Base-by-base conservation (phyloP, 441 rosid genomes). In the Theobroma grandiflorum region DNA sequence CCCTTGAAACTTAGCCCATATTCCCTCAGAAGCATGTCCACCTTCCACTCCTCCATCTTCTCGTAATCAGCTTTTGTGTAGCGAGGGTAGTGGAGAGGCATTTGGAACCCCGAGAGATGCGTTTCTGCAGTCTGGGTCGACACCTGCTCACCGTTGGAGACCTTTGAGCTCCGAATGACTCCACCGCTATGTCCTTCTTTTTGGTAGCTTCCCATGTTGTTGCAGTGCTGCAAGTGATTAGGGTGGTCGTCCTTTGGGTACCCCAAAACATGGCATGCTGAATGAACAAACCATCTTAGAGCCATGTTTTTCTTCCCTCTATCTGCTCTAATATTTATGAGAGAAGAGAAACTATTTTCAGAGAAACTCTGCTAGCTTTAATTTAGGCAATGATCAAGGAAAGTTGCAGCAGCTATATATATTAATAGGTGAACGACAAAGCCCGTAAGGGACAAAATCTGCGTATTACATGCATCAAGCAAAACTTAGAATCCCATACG, bases 31-130 rank as follows among this genome's bases (percentile, higher is more conserved):
- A 92, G 90, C 88, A 86, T 22, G 81, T 93, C 92, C 33, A 94
- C 45, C 67, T 81, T 92, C 96, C 94, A 91, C 37, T 89, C 94
- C 86, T 94, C 98, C 95, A 94, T 94, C 85, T 82, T 82, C 91
- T 88, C 88, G 47, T 91, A 92, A 9, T 92, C 94, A 0, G 65
- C 85, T 72, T 87, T 92, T 2, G 75, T 80, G 87, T 90, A 91
- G 22, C 85, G 80, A 37, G 98, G 98, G 81, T 89, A 92, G 70
- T 91, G 95, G 22, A 92, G 86, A 6, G 98, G 94, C 91, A 93
- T 85, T 72, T 83, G 87, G 53, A 93, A 90, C 71, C 76, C 85
- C 7, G 82, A 78, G 5, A 22, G 35, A 5, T 18, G n/a, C 47
- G 0, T 33, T 50, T 71, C 42, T 2, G 16, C 16, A 2, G n/a